These are phyloP conservation scores for Panus rudis DNA, from an alignment of 768 basidiomycete species.

Conservation along the genomic window DNA sequence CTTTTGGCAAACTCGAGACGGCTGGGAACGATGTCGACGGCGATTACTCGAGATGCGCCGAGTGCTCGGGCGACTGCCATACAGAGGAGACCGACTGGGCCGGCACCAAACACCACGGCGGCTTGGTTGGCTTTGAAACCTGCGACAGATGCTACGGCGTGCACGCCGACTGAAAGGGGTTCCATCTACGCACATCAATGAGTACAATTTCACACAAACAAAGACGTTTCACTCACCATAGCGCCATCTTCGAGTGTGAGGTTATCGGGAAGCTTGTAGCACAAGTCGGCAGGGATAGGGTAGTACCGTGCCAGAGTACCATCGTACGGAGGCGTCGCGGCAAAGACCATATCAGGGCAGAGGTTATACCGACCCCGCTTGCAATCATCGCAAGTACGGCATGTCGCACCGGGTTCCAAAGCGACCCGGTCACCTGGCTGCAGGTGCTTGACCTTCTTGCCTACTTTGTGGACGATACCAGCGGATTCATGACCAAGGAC, in stretches of 20 bases:
- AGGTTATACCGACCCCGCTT: slow-evolving; percentile 85
- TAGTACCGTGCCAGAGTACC: slow-evolving; percentile 89
- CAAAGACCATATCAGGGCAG: slow-evolving; percentile 81
- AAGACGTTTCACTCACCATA: slow-evolving; percentile 48
- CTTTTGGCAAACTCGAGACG: slow-evolving; percentile 82
- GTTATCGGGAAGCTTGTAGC: slow-evolving; percentile 75
- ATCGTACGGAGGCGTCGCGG: slow-evolving; percentile 90
- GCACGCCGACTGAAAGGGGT: slow-evolving; percentile 87
- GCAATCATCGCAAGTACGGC: slow-evolving; percentile 78
- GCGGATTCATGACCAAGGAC: slow-evolving; percentile 93
- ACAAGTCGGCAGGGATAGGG: slow-evolving; percentile 77
- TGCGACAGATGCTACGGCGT: slow-evolving; percentile 77
- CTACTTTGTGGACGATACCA: slow-evolving; percentile 73
- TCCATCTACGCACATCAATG: slow-evolving; percentile 59
- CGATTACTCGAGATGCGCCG: slow-evolving; percentile 79
- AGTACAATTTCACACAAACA: background rate
- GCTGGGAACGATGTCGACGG: slow-evolving; percentile 67
- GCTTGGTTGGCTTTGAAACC: slow-evolving; percentile 65
- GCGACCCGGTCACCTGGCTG: slow-evolving; percentile 85
- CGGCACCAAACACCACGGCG: slow-evolving; percentile 82
- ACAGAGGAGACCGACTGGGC: slow-evolving; percentile 82
- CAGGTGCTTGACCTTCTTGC: slow-evolving; percentile 65
- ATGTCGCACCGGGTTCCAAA: slow-evolving; percentile 85
- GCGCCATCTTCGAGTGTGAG: slow-evolving; percentile 92
- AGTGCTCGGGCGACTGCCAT: slow-evolving; percentile 96